Percentiles rank a stretch among this genome's conserved stretches.
phyloP scores from a whole-genome alignment of 2,329 filamentous ascomycete genomes.

The Periconia digitata region DNA sequence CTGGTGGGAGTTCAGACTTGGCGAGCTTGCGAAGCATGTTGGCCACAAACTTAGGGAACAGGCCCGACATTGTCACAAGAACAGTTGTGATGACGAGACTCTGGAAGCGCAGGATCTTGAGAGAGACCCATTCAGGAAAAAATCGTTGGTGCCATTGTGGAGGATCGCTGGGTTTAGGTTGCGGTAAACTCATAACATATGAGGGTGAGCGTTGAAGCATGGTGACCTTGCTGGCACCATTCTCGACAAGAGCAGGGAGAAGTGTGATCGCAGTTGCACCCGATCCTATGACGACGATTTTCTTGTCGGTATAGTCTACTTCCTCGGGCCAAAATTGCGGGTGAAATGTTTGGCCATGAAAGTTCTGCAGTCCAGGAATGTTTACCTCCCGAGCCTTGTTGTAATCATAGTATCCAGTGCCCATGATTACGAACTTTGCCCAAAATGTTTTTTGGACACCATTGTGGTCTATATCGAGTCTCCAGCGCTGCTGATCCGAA shows the following conservation, averaged over 20 bases:
- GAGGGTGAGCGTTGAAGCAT: slow-evolving; percentile 80
- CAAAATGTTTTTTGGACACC: slow-evolving; percentile 40
- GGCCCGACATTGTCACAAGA: slow-evolving; percentile 54
- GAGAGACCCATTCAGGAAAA: slow-evolving; percentile 53
- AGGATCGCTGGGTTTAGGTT: slow-evolving; percentile 40
- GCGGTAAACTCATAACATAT: slow-evolving; percentile 57
- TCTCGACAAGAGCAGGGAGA: slow-evolving; percentile 67
- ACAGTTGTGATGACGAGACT: slow-evolving; percentile 53
- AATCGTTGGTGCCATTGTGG: slow-evolving; percentile 39
- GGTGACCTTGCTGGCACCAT: slow-evolving; percentile 65
- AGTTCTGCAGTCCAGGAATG: slow-evolving; percentile 69
- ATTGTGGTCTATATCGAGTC: slow-evolving; percentile 42
- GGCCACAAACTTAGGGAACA: slow-evolving; percentile 55
- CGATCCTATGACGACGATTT: slow-evolving; percentile 71
- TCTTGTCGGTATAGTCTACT: slow-evolving; percentile 66
- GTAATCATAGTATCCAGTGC: slow-evolving; percentile 75
- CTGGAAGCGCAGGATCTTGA: slow-evolving; percentile 54
- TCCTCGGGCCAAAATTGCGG: slow-evolving; percentile 77
- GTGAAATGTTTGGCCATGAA: slow-evolving; percentile 65
- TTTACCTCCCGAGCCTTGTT: slow-evolving; percentile 59
- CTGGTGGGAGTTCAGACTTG: slow-evolving; percentile 54
- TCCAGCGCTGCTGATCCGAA: slow-evolving; percentile 53
- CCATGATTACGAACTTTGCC: slow-evolving; percentile 59
- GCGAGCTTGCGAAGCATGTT: slow-evolving; percentile 52
- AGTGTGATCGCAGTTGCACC: slow-evolving; percentile 81